These are phyloP conservation scores for Eucalyptus rudis DNA, from an alignment of 345 rosid species.

Conservation along the genomic window DNA sequence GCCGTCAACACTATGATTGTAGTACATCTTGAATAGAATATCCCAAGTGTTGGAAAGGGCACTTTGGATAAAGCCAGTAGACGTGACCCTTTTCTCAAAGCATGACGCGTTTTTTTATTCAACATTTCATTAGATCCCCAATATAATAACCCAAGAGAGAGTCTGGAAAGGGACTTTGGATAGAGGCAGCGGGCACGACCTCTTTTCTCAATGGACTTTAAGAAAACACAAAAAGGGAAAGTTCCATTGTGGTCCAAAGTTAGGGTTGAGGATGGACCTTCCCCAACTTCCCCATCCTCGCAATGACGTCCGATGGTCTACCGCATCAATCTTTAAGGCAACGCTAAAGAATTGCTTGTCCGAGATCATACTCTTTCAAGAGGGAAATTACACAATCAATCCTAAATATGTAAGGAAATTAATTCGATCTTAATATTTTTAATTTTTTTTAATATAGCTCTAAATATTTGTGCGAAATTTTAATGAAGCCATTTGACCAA, in stretches of 20 bases:
- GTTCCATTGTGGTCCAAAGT: background rate
- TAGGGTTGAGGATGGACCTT: background rate
- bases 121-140: background rate
- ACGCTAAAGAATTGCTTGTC: background rate
- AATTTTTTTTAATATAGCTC: accelerated
- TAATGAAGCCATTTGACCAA: accelerated
- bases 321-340: background rate
- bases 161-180: background rate
- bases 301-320: background rate
- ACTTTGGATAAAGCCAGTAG: background rate
- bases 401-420: accelerated
- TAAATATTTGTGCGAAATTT: accelerated
- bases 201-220: background rate
- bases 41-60: background rate
- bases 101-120: background rate
- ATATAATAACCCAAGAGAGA: background rate
- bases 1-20: background rate
- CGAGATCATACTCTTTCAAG: too few species aligned
- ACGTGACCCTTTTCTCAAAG: background rate
- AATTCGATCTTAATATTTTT: background rate
- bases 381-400: background rate
- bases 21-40: background rate
- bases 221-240: background rate
- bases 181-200: background rate
- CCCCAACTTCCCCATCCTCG: background rate